phyloP scores from a whole-genome alignment of 2,329 filamentous ascomycete species.

The Xylaria sp. region DNA sequence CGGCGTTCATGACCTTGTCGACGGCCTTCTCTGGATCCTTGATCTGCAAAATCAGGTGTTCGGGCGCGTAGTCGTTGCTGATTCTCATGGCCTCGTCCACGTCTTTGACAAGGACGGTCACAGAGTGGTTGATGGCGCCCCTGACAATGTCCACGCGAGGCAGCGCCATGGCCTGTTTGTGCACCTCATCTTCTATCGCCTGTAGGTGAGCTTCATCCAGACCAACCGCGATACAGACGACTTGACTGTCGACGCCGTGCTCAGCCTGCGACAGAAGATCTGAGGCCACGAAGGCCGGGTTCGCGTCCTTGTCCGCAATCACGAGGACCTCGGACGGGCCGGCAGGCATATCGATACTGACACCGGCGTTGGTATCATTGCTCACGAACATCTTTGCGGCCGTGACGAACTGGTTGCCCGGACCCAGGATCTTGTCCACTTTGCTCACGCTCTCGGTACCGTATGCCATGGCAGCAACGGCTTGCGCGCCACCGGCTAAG shows the following conservation, averaged over 20 bases:
- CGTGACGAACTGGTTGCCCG: conserved; percentile 98
- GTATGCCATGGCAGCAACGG: conserved; percentile 95
- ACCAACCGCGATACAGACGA: conserved; percentile 87
- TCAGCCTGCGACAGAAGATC: conserved; percentile 96
- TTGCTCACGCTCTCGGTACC: conserved; percentile 94
- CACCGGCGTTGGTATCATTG: conserved; percentile 95
- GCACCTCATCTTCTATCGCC: conserved; percentile 91
- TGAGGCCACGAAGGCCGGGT: conserved; percentile 94
- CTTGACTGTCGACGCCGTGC: conserved; percentile 95
- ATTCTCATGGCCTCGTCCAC: conserved; percentile 79
- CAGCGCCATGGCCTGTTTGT: conserved; percentile 85
- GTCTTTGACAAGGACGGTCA: conserved; percentile 80
- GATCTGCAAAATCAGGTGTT: conserved; percentile 94
- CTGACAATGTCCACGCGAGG: conserved; percentile 93
- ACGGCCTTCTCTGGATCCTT: conserved; percentile 78
- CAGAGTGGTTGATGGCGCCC: conserved; percentile 88
- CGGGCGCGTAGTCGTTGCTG: conserved; percentile 94
- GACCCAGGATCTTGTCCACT: conserved; percentile 98
- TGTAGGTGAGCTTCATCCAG: conserved; percentile 76
- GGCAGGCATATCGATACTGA: conserved; percentile 98
- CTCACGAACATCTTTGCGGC: conserved; percentile 98
- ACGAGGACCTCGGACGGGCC: conserved; percentile 98
- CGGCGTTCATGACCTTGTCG: conserved; percentile 87
- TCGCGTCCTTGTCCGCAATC: conserved; percentile 85
- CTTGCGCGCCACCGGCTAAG: conserved; percentile 93